Percentiles rank a stretch among this genome's conserved stretches.
Conservation (phyloP, 371 early-diverging fungal species). For the Funneliformis caledonium region DNA sequence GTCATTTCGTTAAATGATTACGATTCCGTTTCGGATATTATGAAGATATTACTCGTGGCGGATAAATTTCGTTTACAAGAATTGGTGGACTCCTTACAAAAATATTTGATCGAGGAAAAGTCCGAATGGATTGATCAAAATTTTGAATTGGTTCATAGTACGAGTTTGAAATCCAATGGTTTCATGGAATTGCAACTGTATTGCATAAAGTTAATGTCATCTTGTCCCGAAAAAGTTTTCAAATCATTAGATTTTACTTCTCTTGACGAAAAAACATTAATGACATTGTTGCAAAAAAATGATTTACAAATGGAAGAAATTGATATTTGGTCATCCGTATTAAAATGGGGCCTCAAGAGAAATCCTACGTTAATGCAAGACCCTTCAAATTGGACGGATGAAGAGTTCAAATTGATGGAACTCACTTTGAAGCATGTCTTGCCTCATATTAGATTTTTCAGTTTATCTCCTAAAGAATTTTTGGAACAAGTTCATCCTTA, state of each 20-base stretch:
- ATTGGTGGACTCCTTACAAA: neutral
- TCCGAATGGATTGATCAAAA: constrained; percentile 10
- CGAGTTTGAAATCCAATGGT: neutral
- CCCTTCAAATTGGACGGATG: neutral
- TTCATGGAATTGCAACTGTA: neutral
- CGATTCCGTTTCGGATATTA: neutral
- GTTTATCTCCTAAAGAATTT: neutral
- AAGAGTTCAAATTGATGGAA: neutral
- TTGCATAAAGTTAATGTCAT: neutral
- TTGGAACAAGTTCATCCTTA: neutral
- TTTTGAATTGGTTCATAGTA: constrained; percentile 6
- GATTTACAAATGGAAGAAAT: constrained; percentile 11
- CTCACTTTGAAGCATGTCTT: neutral
- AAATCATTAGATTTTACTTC: constrained; percentile 6
- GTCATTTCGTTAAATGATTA: neutral
- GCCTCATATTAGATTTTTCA: neutral
- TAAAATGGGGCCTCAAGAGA: constrained; percentile 17
- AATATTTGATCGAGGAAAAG: constrained; percentile 14
- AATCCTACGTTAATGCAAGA: neutral
- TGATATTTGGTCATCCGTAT: constrained; percentile 12
- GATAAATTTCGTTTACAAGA: neutral
- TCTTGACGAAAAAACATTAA: constrained; percentile 20
- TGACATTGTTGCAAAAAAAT: neutral
- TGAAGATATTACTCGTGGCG: neutral
- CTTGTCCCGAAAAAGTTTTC: neutral